Conservation (phyloP, 441 rosid genomes). For the Heliophila coronopifolia region DNA sequence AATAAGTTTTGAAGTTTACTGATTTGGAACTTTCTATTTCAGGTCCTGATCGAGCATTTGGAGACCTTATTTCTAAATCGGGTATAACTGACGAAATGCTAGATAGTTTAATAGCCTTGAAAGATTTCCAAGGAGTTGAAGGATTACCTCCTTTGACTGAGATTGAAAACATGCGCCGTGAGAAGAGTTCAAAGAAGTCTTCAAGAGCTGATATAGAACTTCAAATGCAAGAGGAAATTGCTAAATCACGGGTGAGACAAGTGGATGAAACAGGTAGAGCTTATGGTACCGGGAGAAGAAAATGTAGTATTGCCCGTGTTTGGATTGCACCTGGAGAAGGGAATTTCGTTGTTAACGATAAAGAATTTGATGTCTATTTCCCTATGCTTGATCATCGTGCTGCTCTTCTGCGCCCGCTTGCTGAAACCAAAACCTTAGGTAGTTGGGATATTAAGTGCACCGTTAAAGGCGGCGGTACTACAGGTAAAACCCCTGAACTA, state of each 20-base stretch:
- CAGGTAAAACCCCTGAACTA: slow-evolving; percentile 45
- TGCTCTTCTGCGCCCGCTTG: slow-evolving; percentile 77
- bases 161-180: slow-evolving; percentile 65
- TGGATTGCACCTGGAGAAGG: slow-evolving; percentile 87
- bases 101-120: slow-evolving; percentile 78
- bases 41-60: slow-evolving; percentile 92
- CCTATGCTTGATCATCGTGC: slow-evolving; percentile 94
- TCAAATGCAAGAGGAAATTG: slow-evolving; percentile 80
- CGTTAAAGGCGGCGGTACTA: slow-evolving; percentile 84
- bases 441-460: slow-evolving; percentile 80
- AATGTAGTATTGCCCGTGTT: slow-evolving; percentile 83
- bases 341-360: slow-evolving; percentile 62
- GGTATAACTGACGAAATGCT: slow-evolving; percentile 91
- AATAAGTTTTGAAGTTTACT: slow-evolving; percentile 7
- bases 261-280: slow-evolving; percentile 88
- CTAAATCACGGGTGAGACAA: slow-evolving; percentile 72
- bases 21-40: slow-evolving; percentile 15
- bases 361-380: slow-evolving; percentile 75
- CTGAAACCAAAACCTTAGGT: slow-evolving; percentile 93
- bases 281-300: slow-evolving; percentile 93
- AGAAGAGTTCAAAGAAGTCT: slow-evolving; percentile 63
- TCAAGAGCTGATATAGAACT: slow-evolving; percentile 72
- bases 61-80: slow-evolving; percentile 82
- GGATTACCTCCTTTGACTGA: slow-evolving; percentile 80
- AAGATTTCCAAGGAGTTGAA: slow-evolving; percentile 69